Conservation (phyloP, 495 filamentous ascomycete genomes). For the Cudoniella acicularis region DNA sequence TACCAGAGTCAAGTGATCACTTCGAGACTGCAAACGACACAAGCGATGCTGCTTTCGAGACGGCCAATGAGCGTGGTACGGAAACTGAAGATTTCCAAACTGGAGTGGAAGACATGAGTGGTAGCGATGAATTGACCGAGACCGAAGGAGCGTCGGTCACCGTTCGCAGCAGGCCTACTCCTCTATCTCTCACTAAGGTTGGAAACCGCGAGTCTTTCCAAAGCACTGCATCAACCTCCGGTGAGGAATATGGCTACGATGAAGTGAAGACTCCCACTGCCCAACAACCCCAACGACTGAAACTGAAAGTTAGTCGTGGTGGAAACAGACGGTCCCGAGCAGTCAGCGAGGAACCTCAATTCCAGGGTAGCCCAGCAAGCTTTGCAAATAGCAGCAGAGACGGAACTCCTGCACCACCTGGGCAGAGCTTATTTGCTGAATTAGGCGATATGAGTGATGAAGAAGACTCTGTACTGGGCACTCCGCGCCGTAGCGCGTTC, state of each 20-base stretch:
- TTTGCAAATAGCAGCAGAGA: slow-evolving; percentile 44
- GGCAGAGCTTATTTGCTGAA: slow-evolving; percentile 87
- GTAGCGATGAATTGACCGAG: slow-evolving; percentile 81
- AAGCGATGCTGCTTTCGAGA: slow-evolving; percentile 76
- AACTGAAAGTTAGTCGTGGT: slow-evolving; percentile 63
- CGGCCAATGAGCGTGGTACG: slow-evolving; percentile 74
- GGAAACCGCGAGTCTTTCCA: slow-evolving; percentile 64
- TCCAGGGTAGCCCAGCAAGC: slow-evolving; percentile 50
- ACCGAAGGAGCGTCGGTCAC: slow-evolving; percentile 63
- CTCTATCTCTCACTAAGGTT: slow-evolving; percentile 27
- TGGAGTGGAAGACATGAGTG: slow-evolving; percentile 76
- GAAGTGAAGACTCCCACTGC: slow-evolving; percentile 36
- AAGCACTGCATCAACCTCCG: slow-evolving; percentile 88
- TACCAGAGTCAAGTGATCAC: slow-evolving; percentile 49
- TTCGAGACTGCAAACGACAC: slow-evolving; percentile 86
- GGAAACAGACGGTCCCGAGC: slow-evolving; percentile 57
- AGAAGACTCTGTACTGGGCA: slow-evolving; percentile 23
- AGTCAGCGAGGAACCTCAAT: slow-evolving; percentile 58
- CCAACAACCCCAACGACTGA: slow-evolving; percentile 62
- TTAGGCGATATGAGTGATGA: slow-evolving; percentile 75
- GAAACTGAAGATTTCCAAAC: slow-evolving; percentile 96
- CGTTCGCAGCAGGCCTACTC: slow-evolving; percentile 10
- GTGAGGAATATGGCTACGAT: slow-evolving; percentile 67
- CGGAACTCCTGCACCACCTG: slow-evolving; percentile 50
- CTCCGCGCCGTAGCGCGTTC: slow-evolving; percentile 36